Conservation (phyloP, 768 basidiomycete genomes). For the Termitomyces sp. region DNA sequence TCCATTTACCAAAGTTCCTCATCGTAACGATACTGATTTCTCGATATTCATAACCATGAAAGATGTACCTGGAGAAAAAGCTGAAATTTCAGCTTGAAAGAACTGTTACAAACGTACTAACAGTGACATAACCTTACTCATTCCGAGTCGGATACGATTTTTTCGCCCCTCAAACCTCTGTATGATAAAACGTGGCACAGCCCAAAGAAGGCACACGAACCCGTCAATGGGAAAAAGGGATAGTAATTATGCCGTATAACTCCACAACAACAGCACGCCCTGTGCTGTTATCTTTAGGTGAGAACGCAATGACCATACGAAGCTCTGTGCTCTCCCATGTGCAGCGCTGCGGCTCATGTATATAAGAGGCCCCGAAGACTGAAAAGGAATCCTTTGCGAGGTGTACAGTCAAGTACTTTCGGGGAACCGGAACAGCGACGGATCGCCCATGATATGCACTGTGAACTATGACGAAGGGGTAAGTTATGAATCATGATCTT, state of each 20-base stretch:
- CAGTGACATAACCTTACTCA: not conserved
- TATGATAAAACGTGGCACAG: not conserved
- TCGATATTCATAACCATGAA: not conserved
- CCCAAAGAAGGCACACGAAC: not conserved
- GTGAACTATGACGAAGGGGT: too few species aligned
- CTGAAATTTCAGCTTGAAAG: not conserved
- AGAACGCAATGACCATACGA: not conserved
- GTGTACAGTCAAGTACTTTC: not conserved
- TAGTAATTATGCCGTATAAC: not conserved
- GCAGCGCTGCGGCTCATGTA: not conserved
- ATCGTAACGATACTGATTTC: not conserved
- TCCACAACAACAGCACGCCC: not conserved
- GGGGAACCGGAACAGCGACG: not conserved
- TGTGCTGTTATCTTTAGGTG: too few species aligned
- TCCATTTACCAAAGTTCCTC: not conserved
- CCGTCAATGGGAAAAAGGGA: not conserved
- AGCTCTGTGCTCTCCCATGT: not conserved
- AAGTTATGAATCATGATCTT: not conserved
- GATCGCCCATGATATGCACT: too few species aligned
- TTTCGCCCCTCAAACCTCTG: not conserved
- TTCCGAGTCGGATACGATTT: not conserved
- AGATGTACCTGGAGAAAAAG: not conserved
- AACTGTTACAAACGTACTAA: not conserved
- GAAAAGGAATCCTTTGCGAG: not conserved
- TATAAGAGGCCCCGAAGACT: not conserved